Conservation (phyloP, 345 rosid genomes). For the Euphorbia tirucalli region DNA sequence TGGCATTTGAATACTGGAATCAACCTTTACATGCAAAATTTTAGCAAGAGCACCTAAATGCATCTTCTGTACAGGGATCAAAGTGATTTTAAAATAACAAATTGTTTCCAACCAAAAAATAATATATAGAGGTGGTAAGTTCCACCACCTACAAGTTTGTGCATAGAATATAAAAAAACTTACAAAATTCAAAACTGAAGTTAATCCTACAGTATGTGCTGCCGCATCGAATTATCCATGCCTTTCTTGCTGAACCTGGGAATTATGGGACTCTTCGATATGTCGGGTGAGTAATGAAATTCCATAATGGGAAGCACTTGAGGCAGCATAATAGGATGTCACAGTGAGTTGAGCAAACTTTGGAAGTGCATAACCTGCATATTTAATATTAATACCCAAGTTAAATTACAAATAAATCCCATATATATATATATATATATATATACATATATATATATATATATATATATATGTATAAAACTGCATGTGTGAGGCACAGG, state of each 20-base stretch:
- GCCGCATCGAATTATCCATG: conserved; percentile 14
- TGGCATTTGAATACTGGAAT: neutral
- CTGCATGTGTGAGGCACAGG: too few species aligned
- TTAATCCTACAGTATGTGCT: conserved; percentile 5
- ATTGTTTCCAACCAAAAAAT: neutral
- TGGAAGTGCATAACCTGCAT: conserved; percentile 77
- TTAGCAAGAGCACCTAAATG: neutral
- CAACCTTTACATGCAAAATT: neutral
- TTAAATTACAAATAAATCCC: neutral
- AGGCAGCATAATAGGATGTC: conserved; percentile 85
- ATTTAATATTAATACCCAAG: conserved; percentile 21
- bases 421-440: too few species aligned
- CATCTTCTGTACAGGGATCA: neutral
- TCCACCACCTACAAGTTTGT: conserved; percentile 4
- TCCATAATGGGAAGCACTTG: conserved; percentile 90
- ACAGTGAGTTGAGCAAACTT: conserved; percentile 78
- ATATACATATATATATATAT: too few species aligned
- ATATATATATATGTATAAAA: too few species aligned
- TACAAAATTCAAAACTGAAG: conserved; percentile 16
- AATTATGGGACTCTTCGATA: conserved; percentile 58
- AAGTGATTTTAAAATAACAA: neutral
- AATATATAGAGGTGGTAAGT: too few species aligned
- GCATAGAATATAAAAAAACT: neutral
- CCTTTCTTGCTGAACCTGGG: conserved; percentile 44
- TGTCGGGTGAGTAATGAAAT: conserved; percentile 74